These are phyloP conservation scores for Cinnamomum micranthum DNA, from an alignment of 164 flowering plant genomes.

Conservation along the genomic window DNA sequence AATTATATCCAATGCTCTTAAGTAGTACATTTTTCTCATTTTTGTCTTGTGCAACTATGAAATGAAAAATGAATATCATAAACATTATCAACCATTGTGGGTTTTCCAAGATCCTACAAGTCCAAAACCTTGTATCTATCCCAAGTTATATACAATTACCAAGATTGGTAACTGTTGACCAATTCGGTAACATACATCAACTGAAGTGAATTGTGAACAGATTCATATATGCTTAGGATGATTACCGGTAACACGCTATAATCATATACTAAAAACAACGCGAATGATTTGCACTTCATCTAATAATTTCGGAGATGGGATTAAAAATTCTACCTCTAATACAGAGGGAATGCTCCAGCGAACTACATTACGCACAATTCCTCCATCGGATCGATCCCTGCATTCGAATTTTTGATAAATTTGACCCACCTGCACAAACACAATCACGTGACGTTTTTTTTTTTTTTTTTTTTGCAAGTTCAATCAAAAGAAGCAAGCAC, in stretches of 20 bases:
- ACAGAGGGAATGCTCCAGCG: constrained; percentile 75
- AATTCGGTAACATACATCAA: background rate
- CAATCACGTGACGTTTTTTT: no score
- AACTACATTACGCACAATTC: constrained; percentile 77
- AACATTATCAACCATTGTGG: no score
- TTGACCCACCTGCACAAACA: constrained; percentile 69
- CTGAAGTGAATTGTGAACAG: background rate
- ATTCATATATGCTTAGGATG: background rate
- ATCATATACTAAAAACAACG: background rate
- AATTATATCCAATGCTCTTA: no score
- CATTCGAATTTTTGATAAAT: constrained; percentile 92
- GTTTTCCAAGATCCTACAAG: no score
- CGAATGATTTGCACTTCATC: no score
- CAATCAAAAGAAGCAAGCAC: background rate
- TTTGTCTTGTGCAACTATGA: no score
- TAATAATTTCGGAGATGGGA: background rate
- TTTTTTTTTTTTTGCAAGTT: no score
- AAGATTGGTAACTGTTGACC: no score
- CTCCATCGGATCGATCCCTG: constrained; percentile 43
- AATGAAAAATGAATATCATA: no score
- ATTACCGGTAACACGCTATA: background rate
- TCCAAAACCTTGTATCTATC: no score
- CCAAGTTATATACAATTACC: no score
- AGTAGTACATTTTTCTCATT: no score
- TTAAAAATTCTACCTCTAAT: constrained; percentile 55